Percentiles rank a stretch among this genome's conserved stretches.
phyloP scores from a whole-genome alignment of 192 early-diverging fungal genomes.

The Coemansia sp. region DNA sequence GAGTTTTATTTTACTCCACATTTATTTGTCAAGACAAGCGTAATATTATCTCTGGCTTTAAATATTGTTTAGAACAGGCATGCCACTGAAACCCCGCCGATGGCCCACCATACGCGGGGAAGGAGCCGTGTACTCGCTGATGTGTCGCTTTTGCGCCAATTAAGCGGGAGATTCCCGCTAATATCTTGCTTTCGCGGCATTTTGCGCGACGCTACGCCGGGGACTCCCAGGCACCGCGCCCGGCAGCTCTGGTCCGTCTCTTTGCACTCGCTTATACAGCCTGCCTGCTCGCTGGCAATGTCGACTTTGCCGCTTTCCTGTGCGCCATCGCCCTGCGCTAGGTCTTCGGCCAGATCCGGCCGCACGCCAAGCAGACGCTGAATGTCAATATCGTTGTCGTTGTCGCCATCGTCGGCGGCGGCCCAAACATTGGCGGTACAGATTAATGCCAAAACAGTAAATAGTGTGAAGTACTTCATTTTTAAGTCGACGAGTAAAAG shows the following conservation, averaged over 20 bases:
- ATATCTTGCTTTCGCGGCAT: conserved; percentile 37
- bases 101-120: conserved; percentile 3
- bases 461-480: not conserved
- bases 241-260: conserved; percentile 38
- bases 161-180: conserved; percentile 30
- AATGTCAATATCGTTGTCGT: conserved; percentile 10
- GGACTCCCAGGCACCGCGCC: conserved; percentile 41
- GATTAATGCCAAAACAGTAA: not conserved
- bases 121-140: not conserved
- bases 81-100: not conserved
- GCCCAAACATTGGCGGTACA: not conserved
- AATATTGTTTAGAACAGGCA: not conserved
- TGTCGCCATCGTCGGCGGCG: not conserved
- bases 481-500: too few relatives aligned
- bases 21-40: too few relatives aligned
- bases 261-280: conserved; percentile 23
- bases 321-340: conserved; percentile 5
- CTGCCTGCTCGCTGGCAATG: conserved; percentile 8
- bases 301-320: not conserved
- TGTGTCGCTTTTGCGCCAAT: conserved; percentile 9
- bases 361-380: conserved; percentile 19
- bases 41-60: not conserved
- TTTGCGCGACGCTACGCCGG: conserved; percentile 36
- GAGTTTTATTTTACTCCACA: too few relatives aligned
- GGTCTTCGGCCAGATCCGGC: conserved; percentile 26